Conservation (phyloP, 73 alveolate species). For the Paramecium octaurelia region DNA sequence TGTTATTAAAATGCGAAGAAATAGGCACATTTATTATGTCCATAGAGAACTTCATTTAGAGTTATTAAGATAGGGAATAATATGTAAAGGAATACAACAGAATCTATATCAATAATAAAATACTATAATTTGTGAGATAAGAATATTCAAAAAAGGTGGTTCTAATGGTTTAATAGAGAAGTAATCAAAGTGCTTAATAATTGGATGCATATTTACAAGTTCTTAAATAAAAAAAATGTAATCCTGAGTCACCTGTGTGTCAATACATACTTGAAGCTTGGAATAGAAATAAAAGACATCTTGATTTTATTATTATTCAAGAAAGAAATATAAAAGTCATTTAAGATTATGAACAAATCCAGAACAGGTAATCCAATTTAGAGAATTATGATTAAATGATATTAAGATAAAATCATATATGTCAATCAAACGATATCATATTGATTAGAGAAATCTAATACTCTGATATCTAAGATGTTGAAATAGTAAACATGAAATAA, state of each 20-base stretch:
- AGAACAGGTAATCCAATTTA: background rate
- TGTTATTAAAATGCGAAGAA: background rate
- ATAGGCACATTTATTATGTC: background rate
- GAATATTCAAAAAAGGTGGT: background rate
- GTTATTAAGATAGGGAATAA: background rate
- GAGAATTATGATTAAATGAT: background rate
- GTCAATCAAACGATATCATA: background rate
- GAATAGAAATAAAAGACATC: background rate
- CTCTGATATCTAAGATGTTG: background rate
- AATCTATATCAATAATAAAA: conserved; percentile 6
- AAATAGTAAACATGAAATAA: background rate
- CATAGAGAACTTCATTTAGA: background rate
- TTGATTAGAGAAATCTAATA: background rate
- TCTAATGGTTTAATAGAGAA: background rate
- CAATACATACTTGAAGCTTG: background rate
- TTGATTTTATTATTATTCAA: background rate
- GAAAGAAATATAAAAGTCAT: background rate
- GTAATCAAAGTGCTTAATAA: background rate
- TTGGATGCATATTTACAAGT: background rate
- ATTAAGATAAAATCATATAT: background rate
- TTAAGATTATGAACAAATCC: background rate
- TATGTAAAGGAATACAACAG: background rate
- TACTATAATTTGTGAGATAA: background rate
- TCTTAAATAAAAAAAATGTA: background rate
- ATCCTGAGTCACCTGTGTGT: background rate